These are phyloP conservation scores for Yamadazyma kitorensis DNA, from an alignment of 805 yeast genomes.

Conservation along the genomic window DNA sequence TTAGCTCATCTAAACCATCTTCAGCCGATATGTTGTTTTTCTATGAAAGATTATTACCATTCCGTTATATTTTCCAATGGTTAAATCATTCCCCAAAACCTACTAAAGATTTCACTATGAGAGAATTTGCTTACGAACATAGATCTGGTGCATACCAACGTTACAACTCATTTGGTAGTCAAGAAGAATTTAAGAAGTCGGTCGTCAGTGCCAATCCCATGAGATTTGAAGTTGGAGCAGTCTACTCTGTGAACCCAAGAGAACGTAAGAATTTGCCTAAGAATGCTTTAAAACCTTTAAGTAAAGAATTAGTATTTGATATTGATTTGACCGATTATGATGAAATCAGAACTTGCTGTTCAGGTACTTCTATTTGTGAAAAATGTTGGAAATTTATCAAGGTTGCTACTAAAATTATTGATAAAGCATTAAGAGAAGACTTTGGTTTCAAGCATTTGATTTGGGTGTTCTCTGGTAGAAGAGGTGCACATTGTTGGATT, in stretches of 20 bases:
- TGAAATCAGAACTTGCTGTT: slow-evolving; percentile 88
- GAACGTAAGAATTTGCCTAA: slow-evolving; percentile 77
- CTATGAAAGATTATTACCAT: slow-evolving; percentile 72
- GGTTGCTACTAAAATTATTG: slow-evolving; percentile 76
- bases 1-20: slow-evolving; percentile 28
- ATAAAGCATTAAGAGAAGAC: slow-evolving; percentile 71
- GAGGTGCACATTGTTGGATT: slow-evolving; percentile 99
- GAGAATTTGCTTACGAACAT: slow-evolving; percentile 93
- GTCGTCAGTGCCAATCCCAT: slow-evolving; percentile 76
- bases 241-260: slow-evolving; percentile 83
- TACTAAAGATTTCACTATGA: slow-evolving; percentile 71
- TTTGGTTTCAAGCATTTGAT: slow-evolving; percentile 84
- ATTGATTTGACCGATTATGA: slow-evolving; percentile 98
- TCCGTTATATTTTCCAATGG: slow-evolving; percentile 81
- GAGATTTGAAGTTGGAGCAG: slow-evolving; percentile 94
- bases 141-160: slow-evolving; percentile 87
- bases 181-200: slow-evolving; percentile 73
- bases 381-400: slow-evolving; percentile 94
- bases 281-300: slow-evolving; percentile 71
- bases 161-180: slow-evolving; percentile 68
- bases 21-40: slow-evolving; percentile 68
- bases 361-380: slow-evolving; percentile 76
- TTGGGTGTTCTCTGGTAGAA: slow-evolving; percentile 97
- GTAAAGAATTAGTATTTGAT: slow-evolving; percentile 91
- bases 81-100: slow-evolving; percentile 80